Evolutionary conservation across 164 flowering plant species (phyloP), one percentile per base, ranked within the genome.

Genomic region (Vitis cinerea): DNA sequence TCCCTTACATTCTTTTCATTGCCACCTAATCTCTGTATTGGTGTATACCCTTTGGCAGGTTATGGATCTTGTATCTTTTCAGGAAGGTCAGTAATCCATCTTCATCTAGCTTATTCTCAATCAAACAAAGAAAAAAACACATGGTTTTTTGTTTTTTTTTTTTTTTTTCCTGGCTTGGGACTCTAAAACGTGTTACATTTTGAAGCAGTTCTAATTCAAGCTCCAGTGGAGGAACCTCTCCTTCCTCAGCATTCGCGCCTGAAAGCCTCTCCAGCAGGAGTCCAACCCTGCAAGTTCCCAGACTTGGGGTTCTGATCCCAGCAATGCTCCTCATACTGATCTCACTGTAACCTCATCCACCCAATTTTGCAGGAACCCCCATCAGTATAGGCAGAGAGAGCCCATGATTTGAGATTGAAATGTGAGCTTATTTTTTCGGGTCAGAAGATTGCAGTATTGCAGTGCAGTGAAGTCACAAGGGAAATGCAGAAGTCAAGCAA

Each of bases 31-130:
- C 53, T 58, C 31, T 59, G 47, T 29, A 10, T 51, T 55, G 47
- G 27, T 66, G 60, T 66, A 8, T 54, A 12, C 27, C 27, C 15
- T 57, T 47, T 64, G 69, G 75, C 88, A 91, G 97, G 94, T 79
- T 75, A 85, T 67, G 88, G 88, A 59, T 78, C 90, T 9, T 91
- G 97, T 57, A 67, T 64, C 44, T 91, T 82, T 59, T 19, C 91
- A 1, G 97, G 92, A 73, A 87, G 92, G 97, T 87, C 70, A 79
- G 83, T 50, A 63, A 12, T 58, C 61, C 16, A 17, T 51, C 31
- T 52, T 65, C 23, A 10, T 15, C 13, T 44, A 14, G 23, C 3
- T 9, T 3, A 13, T 60, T 19, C 1, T 47, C 15, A 61, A 50
- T 56, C 10, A 29, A 27, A 23, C 27, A 23, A 23, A 23, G 27